A percentile compares a stretch with the other conserved stretches of the same genome.
Conservation (phyloP, 225 moss, liverwort and hornwort genomes). For the Polytrichum commune region DNA sequence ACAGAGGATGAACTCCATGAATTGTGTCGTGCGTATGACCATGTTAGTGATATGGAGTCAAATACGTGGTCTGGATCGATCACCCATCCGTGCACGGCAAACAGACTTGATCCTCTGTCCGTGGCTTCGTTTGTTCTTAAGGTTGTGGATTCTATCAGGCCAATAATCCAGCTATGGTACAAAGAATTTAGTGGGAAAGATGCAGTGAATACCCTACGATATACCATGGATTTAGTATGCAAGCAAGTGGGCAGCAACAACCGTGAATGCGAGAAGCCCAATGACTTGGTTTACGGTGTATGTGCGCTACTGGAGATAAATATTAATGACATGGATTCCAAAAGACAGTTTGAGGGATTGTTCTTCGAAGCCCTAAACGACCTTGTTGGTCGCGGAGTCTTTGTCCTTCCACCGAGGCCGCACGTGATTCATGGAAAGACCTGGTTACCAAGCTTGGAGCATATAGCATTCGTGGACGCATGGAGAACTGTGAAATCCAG, state of each 20-base stretch:
- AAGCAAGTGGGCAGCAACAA: conserved; percentile 14
- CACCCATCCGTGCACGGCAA: conserved; percentile 10
- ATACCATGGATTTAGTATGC: background rate
- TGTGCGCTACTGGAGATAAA: conserved; percentile 12
- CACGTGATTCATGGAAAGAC: conserved; percentile 5
- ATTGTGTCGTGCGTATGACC: conserved; percentile 4
- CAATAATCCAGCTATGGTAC: conserved; percentile 5
- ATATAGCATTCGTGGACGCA: background rate
- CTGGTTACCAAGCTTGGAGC: conserved; percentile 12
- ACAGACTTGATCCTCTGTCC: background rate
- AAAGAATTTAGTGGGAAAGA: conserved; percentile 3
- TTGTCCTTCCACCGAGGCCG: conserved; percentile 11
- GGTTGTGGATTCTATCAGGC: conserved; percentile 9
- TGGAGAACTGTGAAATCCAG: conserved; percentile 10
- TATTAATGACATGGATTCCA: background rate
- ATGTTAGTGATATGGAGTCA: conserved; percentile 10
- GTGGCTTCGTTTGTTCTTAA: conserved; percentile 3
- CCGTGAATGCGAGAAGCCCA: conserved; percentile 3
- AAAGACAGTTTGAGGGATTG: conserved; percentile 6
- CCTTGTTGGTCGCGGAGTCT: conserved; percentile 11
- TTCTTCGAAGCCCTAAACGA: conserved; percentile 13
- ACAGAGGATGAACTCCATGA: conserved; percentile 6
- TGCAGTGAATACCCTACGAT: background rate
- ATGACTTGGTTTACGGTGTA: conserved; percentile 16
- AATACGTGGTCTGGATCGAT: background rate